Evolutionary conservation across 2,329 filamentous ascomycete species (phyloP), one percentile per base, ranked within the genome.

Genomic region (Magnaporthiopsis rhizophila): DNA sequence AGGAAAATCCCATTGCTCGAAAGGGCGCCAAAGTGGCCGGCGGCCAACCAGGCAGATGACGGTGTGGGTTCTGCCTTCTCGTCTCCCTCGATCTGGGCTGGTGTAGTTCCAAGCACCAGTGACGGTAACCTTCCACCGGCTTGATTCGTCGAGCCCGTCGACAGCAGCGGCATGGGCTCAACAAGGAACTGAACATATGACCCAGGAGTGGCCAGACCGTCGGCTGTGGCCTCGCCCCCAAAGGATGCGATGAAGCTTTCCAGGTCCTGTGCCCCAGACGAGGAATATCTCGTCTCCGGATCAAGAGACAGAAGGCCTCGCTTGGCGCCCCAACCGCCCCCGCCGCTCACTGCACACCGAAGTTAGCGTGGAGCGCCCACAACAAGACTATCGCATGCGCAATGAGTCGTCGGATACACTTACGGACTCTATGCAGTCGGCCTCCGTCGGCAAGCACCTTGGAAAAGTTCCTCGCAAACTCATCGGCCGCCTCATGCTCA

Each of bases 261-360:
- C 68, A 88, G 78, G 62, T 80, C 77, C 26, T 84, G 80, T 45
- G 85, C 77, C 56, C 82, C 80, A 1, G 76, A 72, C 0, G 73
- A 69, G n/a, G 76, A 77, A 69, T 84, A 83, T 26, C 74, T 79
- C 21, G 79, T 81, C 68, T 91, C 83, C 3, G 91, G 90, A 71
- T 95, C 91, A 4, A 96, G 80, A 7, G 91, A 91, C 3, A 96
- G 77, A 0, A 96, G 78, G 0, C 91, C 91, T 69, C 89, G 86
- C 73, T 94, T 95, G 64, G 84, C 80, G 21, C 91, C 91, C 91
- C 91, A 96, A 26, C 91, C 91, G 58, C 91, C 91, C 59, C 91
- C 91, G 5, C 91, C 91, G 70, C 90, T 92, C 67, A 93, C 84
- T 82, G 79, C 75, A 63, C 38, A 60, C 67, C 59, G 62, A 62